Evolutionary conservation across 2,329 filamentous ascomycete genomes (phyloP).

Genomic region (Cercospora janseana): DNA sequence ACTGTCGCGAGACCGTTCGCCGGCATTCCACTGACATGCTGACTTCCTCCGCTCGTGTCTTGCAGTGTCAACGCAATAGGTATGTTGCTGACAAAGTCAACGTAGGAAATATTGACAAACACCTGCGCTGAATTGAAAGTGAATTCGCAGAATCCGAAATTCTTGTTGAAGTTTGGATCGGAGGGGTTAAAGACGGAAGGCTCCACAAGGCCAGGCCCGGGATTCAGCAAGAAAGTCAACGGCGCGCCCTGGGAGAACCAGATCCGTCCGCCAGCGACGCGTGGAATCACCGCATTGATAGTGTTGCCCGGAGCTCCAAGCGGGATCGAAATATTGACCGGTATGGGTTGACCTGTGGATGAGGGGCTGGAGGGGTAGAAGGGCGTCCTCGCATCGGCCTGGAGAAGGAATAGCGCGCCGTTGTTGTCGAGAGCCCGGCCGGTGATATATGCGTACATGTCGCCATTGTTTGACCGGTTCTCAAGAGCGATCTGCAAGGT

Average conservation of each 20-base stretch:
- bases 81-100: constrained; percentile 43
- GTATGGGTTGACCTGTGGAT: constrained; percentile 38
- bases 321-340: constrained; percentile 45
- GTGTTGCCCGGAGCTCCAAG: constrained; percentile 41
- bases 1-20: constrained; percentile 57
- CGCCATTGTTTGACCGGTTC: constrained; percentile 36
- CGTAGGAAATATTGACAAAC: constrained; percentile 47
- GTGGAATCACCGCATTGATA: constrained; percentile 37
- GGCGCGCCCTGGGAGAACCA: constrained; percentile 38
- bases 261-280: constrained; percentile 40
- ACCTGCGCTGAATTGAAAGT: constrained; percentile 49
- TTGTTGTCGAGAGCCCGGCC: constrained; percentile 39
- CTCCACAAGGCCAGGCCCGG: constrained; percentile 40
- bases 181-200: constrained; percentile 39
- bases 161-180: constrained; percentile 48
- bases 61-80: constrained; percentile 43
- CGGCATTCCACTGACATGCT: constrained; percentile 59
- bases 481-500: constrained; percentile 35
- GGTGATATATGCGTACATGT: constrained; percentile 53
- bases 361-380: constrained; percentile 39
- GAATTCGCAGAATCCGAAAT: constrained; percentile 50
- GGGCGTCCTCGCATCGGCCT: constrained; percentile 37
- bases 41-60: constrained; percentile 40
- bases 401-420: constrained; percentile 36
- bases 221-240: constrained; percentile 39